phyloP scores from a whole-genome alignment of 768 basidiomycete species.

The Psilocybe sp. region DNA sequence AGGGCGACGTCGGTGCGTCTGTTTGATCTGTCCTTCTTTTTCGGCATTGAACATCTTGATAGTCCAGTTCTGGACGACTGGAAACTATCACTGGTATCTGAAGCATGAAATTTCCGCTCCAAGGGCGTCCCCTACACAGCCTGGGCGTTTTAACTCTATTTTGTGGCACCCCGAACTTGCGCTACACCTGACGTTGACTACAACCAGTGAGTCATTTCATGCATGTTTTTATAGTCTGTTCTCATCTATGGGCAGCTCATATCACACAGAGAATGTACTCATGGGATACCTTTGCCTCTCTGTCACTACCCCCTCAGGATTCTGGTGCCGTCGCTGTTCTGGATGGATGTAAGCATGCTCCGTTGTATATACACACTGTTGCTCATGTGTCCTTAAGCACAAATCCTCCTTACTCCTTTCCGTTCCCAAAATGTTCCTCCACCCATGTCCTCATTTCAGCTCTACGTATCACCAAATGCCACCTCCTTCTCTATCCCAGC shows the following conservation, averaged over 20 bases:
- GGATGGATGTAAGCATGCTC: slow-evolving; percentile 73
- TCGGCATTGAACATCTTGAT: slow-evolving; percentile 7
- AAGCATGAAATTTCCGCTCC: slow-evolving; percentile 81
- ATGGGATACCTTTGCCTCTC: slow-evolving; percentile 78
- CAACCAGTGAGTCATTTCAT: slow-evolving; percentile 46
- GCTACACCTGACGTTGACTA: slow-evolving; percentile 62
- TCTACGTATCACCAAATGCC: slow-evolving; percentile 24
- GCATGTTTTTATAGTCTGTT: not conserved
- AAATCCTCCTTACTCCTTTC: slow-evolving; percentile 86
- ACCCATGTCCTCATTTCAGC: slow-evolving; percentile 81
- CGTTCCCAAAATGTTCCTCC: slow-evolving; percentile 94
- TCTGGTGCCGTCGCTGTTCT: slow-evolving; percentile 87
- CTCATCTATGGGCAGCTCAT: slow-evolving; percentile 31
- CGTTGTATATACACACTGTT: not conserved
- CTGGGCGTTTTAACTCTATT: slow-evolving; percentile 66
- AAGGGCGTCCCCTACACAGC: slow-evolving; percentile 18
- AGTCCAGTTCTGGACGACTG: slow-evolving; percentile 94
- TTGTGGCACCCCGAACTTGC: slow-evolving; percentile 87
- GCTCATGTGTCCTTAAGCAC: slow-evolving; percentile 40
- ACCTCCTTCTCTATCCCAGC: slow-evolving; percentile 10
- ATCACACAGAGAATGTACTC: slow-evolving; percentile 61
- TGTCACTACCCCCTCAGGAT: slow-evolving; percentile 58
- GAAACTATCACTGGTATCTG: slow-evolving; percentile 98
- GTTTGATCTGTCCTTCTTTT: not conserved
- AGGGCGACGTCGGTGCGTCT: slow-evolving; percentile 66